Conservation (phyloP, 345 rosid species). For the Physaria fendleri region DNA sequence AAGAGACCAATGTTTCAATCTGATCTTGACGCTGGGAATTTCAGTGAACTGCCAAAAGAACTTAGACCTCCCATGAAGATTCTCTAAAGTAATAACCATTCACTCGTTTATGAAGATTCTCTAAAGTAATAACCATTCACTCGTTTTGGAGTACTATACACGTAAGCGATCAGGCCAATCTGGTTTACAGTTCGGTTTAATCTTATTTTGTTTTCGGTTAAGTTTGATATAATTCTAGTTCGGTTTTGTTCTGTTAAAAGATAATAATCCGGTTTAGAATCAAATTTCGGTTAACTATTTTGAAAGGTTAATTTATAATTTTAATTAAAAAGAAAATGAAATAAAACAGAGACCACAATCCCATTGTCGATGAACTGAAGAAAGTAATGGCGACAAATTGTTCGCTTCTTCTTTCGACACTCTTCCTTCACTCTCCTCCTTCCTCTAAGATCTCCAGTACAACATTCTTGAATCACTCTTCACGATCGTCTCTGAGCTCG, state of each 20-base stretch:
- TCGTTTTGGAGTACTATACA: background rate
- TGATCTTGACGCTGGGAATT: slow-evolving; percentile 62
- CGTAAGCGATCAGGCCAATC: background rate
- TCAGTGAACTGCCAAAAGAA: slow-evolving; percentile 55
- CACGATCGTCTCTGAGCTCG: slow-evolving; percentile 6
- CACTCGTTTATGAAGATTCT: background rate
- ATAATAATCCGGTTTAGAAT: background rate
- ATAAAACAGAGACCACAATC: slow-evolving; percentile 32
- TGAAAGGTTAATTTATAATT: background rate
- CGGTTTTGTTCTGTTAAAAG: background rate
- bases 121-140: background rate
- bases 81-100: slow-evolving; percentile 29
- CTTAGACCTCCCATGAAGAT: slow-evolving; percentile 62
- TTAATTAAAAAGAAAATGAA: background rate
- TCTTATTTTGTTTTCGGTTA: background rate
- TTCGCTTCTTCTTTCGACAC: slow-evolving; percentile 46
- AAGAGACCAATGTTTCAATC: slow-evolving; percentile 70
- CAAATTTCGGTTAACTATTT: no score
- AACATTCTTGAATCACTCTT: background rate
- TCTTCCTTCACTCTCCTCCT: slow-evolving; percentile 33
- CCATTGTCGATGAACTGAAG: slow-evolving; percentile 19
- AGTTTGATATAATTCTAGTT: background rate
- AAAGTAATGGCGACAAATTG: slow-evolving; percentile 44
- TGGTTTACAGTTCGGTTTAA: background rate
- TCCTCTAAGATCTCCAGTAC: slow-evolving; percentile 16